Base-by-base conservation (phyloP, 768 basidiomycete species). In the Pleurotus citrinopileatus region DNA sequence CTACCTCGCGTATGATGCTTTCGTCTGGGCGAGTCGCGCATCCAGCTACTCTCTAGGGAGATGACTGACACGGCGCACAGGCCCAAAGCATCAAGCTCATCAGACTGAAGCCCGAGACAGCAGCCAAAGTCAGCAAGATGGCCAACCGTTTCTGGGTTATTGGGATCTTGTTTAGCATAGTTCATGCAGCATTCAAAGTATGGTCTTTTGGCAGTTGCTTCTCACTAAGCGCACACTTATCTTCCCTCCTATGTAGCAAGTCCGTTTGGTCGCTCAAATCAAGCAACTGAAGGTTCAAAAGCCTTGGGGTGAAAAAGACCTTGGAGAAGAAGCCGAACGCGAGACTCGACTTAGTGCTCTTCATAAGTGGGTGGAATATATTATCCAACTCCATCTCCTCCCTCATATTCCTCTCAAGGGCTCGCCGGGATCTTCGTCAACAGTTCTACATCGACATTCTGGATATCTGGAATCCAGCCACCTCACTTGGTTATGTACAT, bases 381-480 rank as follows among this genome's bases (percentile, higher is more conserved):
- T 10, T 42, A n/a, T 38, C 17, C 4, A 23, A n/a, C 29, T 45
- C 23, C 37, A 12, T 15, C 32, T 10, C 52, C 12, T 26, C 10
- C 28, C 38, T 25, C 28, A 22, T 34, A 22, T 20, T 42, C 51
- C 55, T 43, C 28, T 54, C 36, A 61, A 89, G 86, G 37, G 79
- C 87, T 62, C 83, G 85, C 43, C 74, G 77, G 43, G 82, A 80
- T 4, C 78, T 85, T 26, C 82, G 86, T 25, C 81, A 82, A 59
- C 97, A 98, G 69, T 81, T 98, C 60, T 71, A 87, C 52, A 84
- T 91, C 55, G 97, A 99, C 67, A 63, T 83, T 17, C 74, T 94
- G 55, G 97, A 99, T 66, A 69, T 94, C 55, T 95, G 88, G 85
- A 84, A 95, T 61, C 97, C 97, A 4, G 89, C 93, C 5, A 86